These are phyloP conservation scores for Mollisia scopiformis DNA, from an alignment of 2,329 filamentous ascomycete species.

Conservation along the genomic window DNA sequence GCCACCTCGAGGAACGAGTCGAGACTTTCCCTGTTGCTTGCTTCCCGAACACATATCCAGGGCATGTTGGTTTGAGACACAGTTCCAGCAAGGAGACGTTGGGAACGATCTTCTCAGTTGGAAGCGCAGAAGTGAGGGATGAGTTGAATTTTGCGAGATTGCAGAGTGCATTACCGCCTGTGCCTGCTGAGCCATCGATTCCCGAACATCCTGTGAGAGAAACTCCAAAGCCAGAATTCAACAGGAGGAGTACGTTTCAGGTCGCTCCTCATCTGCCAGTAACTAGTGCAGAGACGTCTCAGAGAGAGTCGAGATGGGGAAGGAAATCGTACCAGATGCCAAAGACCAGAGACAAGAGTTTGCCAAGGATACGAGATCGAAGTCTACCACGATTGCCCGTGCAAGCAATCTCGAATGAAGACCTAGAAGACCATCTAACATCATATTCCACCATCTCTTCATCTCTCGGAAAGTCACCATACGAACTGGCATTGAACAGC, in stretches of 20 bases:
- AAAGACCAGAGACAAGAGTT: not conserved
- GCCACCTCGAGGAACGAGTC: conserved; percentile 25
- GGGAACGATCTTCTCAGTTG: conserved; percentile 33
- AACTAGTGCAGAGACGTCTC: conserved; percentile 5
- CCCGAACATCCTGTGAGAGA: conserved; percentile 12
- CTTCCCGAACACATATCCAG: conserved; percentile 27
- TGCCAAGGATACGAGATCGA: too few relatives aligned
- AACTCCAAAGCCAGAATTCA: conserved; percentile 11
- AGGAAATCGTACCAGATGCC: conserved; percentile 4
- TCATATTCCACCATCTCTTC: conserved; percentile 24
- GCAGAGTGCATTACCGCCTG: conserved; percentile 27
- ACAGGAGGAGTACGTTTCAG: conserved; percentile 22
- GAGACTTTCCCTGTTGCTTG: conserved; percentile 24
- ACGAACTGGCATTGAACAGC: conserved; percentile 23
- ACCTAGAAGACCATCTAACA: conserved; percentile 32
- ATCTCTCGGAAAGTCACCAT: conserved; percentile 29
- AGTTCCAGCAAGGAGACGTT: conserved; percentile 33
- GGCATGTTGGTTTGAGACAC: conserved; percentile 14
- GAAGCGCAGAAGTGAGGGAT: conserved; percentile 29
- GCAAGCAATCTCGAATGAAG: conserved; percentile 12
- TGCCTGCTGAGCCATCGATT: conserved; percentile 24
- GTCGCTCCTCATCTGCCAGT: conserved; percentile 1
- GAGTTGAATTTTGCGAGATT: conserved; percentile 27
- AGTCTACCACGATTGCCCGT: not conserved
- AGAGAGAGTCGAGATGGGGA: conserved; percentile 10